Evolutionary conservation across 2,329 filamentous ascomycete species (phyloP).

Genomic region (Calonectria honghensis): DNA sequence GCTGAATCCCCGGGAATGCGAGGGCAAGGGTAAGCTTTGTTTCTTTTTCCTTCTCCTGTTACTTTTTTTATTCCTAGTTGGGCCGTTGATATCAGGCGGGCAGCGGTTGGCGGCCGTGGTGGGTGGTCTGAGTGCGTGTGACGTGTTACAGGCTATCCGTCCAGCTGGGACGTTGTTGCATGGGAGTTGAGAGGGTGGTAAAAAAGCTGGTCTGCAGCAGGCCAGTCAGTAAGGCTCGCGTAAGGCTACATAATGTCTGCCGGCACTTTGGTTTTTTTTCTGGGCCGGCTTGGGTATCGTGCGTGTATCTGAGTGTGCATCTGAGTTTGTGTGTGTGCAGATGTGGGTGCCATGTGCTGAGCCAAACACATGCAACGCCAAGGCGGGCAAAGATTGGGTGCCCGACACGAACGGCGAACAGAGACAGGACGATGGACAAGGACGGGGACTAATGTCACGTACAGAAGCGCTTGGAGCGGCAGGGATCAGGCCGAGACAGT

Average conservation of each 20-base stretch:
- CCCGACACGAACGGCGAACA: constrained; percentile 2
- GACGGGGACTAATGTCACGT: constrained; percentile 10
- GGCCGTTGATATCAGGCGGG: not conserved
- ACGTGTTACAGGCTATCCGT: constrained; percentile 11
- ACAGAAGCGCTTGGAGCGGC: constrained; percentile 13
- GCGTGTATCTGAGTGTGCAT: too few relatives aligned
- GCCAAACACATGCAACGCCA: not conserved
- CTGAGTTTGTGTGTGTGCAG: not conserved
- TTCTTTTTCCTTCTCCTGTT: not conserved
- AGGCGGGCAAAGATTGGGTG: not conserved
- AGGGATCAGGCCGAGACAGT: constrained; percentile 18
- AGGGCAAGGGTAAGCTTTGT: not conserved
- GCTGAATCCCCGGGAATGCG: constrained; percentile 1
- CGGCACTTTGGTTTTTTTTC: constrained; percentile 1
- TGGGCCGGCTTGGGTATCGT: not conserved
- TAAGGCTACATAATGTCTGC: constrained; percentile 15
- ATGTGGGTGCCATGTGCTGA: not conserved
- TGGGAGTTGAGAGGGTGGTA: not conserved
- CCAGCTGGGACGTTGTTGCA: not conserved
- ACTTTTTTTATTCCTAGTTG: not conserved
- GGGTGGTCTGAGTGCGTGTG: constrained; percentile 18
- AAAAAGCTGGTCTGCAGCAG: constrained; percentile 23
- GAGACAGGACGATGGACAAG: constrained; percentile 3
- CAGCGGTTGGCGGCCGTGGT: not conserved
- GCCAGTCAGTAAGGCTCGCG: constrained; percentile 7